Percentiles rank a stretch among this genome's conserved stretches.
Conservation (phyloP, 1,139 yeast species). For the Maudiozyma humilis region DNA sequence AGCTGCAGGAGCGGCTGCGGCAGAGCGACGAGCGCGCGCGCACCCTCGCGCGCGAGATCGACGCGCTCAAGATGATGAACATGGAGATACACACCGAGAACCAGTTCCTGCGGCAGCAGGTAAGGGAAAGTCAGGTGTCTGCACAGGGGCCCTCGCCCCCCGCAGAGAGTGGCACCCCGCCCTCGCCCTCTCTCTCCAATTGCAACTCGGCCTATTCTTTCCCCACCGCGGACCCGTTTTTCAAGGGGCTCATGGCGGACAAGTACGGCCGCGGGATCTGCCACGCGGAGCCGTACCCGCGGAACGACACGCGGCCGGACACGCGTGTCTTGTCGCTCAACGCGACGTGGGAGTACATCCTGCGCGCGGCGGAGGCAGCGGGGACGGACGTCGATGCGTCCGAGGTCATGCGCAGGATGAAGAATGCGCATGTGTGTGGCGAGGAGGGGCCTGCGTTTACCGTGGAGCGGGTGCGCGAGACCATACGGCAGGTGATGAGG, state of each 20-base stretch:
- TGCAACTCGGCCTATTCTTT: too few relatives aligned
- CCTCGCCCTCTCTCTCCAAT: too few relatives aligned
- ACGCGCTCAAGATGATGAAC: conserved; percentile 41
- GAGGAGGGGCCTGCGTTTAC: conserved; percentile 81
- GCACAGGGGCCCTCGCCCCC: not conserved
- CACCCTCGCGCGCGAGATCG: conserved; percentile 46
- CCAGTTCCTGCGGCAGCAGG: conserved; percentile 9
- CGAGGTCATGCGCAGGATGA: conserved; percentile 48
- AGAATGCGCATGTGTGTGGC: conserved; percentile 68
- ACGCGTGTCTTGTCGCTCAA: conserved; percentile 50
- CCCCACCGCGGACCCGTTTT: conserved; percentile 25
- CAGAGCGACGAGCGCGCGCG: conserved; percentile 56
- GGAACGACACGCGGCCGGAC: conserved; percentile 3
- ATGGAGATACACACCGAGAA: conserved; percentile 36
- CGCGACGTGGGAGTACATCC: conserved; percentile 80
- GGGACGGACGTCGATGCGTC: conserved; percentile 42
- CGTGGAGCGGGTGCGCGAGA: conserved; percentile 39
- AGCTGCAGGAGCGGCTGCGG: conserved; percentile 51
- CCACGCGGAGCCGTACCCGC: too few relatives aligned
- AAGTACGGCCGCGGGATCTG: not conserved
- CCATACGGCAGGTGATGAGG: conserved; percentile 13
- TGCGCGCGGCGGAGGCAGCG: conserved; percentile 40
- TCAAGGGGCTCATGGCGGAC: conserved; percentile 10
- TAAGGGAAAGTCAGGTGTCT: not conserved
- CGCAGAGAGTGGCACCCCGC: conserved; percentile 1